Conservation (phyloP, 352 stramenopile species). For the Pythium guiyangense region DNA sequence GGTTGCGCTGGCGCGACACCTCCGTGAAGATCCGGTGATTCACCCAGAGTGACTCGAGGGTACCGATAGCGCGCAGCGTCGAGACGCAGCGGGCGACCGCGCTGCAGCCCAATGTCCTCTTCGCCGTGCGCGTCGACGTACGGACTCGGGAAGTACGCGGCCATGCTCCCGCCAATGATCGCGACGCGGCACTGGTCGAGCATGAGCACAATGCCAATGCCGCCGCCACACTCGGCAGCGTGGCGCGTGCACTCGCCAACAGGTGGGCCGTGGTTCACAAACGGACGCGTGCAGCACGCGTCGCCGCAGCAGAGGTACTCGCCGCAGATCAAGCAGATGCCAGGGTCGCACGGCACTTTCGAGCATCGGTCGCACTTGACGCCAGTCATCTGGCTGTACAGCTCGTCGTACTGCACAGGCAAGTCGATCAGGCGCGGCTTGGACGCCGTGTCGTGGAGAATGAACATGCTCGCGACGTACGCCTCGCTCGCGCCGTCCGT, state of each 20-base stretch:
- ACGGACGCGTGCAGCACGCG: slow-evolving; percentile 77
- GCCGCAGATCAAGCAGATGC: slow-evolving; percentile 80
- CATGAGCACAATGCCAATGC: slow-evolving; percentile 77
- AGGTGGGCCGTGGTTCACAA: slow-evolving; percentile 63
- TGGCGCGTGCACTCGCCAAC: slow-evolving; percentile 86
- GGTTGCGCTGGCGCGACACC: slow-evolving; percentile 83
- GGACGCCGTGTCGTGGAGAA: slow-evolving; percentile 58
- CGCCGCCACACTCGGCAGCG: slow-evolving; percentile 79
- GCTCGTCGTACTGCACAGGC: slow-evolving; percentile 79
- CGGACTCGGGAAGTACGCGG: slow-evolving; percentile 77
- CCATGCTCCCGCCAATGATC: slow-evolving; percentile 82
- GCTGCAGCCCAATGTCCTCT: slow-evolving; percentile 79
- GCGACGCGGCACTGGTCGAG: slow-evolving; percentile 83
- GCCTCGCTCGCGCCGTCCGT: slow-evolving; percentile 80
- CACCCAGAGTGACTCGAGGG: slow-evolving; percentile 79
- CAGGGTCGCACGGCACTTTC: slow-evolving; percentile 62
- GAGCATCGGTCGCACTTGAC: slow-evolving; percentile 67
- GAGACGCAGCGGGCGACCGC: slow-evolving; percentile 71
- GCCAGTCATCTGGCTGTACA: slow-evolving; percentile 74
- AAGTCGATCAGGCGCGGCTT: slow-evolving; percentile 72
- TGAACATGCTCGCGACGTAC: slow-evolving; percentile 88
- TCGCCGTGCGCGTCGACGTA: slow-evolving; percentile 86
- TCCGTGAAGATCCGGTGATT: slow-evolving; percentile 82
- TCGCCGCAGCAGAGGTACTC: slow-evolving; percentile 82
- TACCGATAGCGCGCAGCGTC: slow-evolving; percentile 68